These are phyloP conservation scores for Sarcodon aspratus DNA, from an alignment of 768 basidiomycete genomes.

Conservation along the genomic window DNA sequence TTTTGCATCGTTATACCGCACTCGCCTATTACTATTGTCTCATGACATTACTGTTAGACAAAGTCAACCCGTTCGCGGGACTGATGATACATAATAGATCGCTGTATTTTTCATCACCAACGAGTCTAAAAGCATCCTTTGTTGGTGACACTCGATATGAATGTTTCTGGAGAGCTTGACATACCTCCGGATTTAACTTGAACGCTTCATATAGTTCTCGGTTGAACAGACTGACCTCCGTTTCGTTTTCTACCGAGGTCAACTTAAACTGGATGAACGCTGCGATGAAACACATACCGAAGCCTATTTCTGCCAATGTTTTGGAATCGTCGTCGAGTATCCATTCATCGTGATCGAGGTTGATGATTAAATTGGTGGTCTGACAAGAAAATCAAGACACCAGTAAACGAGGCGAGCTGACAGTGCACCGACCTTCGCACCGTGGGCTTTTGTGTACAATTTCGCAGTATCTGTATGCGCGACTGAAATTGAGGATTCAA, in stretches of 20 bases:
- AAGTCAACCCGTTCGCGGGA: no score
- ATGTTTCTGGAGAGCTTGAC: conserved; percentile 2
- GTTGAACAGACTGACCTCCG: conserved; percentile 90
- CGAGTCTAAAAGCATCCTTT: not conserved
- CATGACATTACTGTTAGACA: not conserved
- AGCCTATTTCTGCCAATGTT: conserved; percentile 56
- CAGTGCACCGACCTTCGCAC: conserved; percentile 62
- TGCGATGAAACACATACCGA: conserved; percentile 42
- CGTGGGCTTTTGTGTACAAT: conserved; percentile 89
- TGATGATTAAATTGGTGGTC: conserved; percentile 98
- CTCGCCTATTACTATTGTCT: not conserved
- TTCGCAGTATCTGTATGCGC: conserved; percentile 73
- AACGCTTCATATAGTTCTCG: conserved; percentile 66
- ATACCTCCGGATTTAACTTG: conserved; percentile 74
- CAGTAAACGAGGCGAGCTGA: not conserved
- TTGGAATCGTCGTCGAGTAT: conserved; percentile 61
- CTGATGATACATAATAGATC: not conserved
- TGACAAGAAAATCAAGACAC: conserved; percentile 17
- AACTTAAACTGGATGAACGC: not conserved
- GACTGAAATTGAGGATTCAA: not conserved
- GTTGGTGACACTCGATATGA: no score
- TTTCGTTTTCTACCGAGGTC: conserved; percentile 72
- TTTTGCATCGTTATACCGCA: no score
- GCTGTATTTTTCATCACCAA: not conserved
- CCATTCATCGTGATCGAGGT: conserved; percentile 93